Evolutionary conservation across 306 rosid species (phyloP).

Genomic region (Phaseolus lunatus): DNA sequence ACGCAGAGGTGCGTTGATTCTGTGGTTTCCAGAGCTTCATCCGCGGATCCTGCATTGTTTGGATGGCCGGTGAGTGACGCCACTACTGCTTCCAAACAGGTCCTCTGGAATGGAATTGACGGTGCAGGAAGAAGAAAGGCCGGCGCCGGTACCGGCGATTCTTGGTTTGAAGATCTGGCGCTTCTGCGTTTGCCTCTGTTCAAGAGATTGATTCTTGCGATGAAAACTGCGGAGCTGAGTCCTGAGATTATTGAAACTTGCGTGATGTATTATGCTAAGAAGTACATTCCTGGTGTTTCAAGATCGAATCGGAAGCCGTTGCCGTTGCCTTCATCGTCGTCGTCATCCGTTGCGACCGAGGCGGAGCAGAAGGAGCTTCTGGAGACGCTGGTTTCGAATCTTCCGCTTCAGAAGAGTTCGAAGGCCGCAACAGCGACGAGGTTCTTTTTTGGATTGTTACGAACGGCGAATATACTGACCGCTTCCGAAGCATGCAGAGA

Average conservation of each 20-base stretch:
- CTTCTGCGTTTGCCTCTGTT: constrained; percentile 72
- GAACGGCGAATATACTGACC: constrained; percentile 81
- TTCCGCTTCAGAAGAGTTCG: constrained; percentile 68
- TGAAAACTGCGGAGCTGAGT: constrained; percentile 61
- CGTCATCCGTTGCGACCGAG: constrained; percentile 60
- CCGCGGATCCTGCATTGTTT: constrained; percentile 74
- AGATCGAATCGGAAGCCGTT: constrained; percentile 70
- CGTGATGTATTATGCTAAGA: constrained; percentile 81
- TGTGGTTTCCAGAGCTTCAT: constrained; percentile 64
- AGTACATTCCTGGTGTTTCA: constrained; percentile 84
- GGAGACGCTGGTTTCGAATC: constrained; percentile 72
- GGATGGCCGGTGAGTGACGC: constrained; percentile 84
- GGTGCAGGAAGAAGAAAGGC: constrained; percentile 60
- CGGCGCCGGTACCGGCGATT: constrained; percentile 43
- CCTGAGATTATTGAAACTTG: constrained; percentile 82
- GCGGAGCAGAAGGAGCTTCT: constrained; percentile 79
- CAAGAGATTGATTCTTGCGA: constrained; percentile 65
- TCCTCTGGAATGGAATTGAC: constrained; percentile 76
- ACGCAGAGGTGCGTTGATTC: constrained; percentile 75
- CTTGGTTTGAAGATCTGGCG: constrained; percentile 86
- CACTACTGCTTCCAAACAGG: constrained; percentile 60
- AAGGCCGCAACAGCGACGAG: constrained; percentile 67
- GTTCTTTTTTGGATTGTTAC: constrained; percentile 73
- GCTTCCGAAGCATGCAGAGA: constrained; percentile 72
- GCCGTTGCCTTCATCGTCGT: constrained; percentile 57